Conservation (phyloP, 257 asterid genomes). For the Fraxinus anomala region DNA sequence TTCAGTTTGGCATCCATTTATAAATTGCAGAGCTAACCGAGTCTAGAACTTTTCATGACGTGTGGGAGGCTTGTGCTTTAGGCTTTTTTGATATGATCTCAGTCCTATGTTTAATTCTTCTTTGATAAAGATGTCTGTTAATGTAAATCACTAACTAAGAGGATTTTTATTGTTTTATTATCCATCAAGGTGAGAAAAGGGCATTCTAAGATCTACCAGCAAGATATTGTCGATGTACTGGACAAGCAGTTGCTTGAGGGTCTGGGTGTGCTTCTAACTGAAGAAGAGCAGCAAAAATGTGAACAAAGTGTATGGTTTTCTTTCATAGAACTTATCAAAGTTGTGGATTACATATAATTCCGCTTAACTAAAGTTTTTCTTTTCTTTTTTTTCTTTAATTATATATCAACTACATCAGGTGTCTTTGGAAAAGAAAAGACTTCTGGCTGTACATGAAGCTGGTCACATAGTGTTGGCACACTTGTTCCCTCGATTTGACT, state of each 20-base stretch:
- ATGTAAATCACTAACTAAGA: background rate
- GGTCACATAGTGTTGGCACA: constrained; percentile 97
- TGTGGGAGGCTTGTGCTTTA: constrained; percentile 10
- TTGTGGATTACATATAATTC: constrained; percentile 15
- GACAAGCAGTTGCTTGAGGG: constrained; percentile 99
- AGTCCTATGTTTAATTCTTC: constrained; percentile 8
- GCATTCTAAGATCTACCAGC: constrained; percentile 74
- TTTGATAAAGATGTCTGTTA: constrained; percentile 24
- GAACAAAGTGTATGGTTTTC: constrained; percentile 73
- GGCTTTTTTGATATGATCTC: constrained; percentile 6
- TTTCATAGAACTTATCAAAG: constrained; percentile 22
- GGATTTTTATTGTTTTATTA: background rate
- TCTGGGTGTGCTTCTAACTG: constrained; percentile 98
- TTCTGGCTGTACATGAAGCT: constrained; percentile 98
- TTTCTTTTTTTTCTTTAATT: background rate
- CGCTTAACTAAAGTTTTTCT: constrained; percentile 16
- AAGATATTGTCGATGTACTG: constrained; percentile 87
- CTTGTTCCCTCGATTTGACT: constrained; percentile 88
- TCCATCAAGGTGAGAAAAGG: constrained; percentile 79
- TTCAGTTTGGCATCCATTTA: background rate
- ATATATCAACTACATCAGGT: constrained; percentile 45
- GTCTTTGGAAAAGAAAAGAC: constrained; percentile 71
- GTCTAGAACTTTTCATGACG: background rate
- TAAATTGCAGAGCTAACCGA: background rate
- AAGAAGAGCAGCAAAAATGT: constrained; percentile 94